These are phyloP conservation scores for Haplosporangium sp. DNA, from an alignment of 371 early-diverging fungal species.

Conservation along the genomic window DNA sequence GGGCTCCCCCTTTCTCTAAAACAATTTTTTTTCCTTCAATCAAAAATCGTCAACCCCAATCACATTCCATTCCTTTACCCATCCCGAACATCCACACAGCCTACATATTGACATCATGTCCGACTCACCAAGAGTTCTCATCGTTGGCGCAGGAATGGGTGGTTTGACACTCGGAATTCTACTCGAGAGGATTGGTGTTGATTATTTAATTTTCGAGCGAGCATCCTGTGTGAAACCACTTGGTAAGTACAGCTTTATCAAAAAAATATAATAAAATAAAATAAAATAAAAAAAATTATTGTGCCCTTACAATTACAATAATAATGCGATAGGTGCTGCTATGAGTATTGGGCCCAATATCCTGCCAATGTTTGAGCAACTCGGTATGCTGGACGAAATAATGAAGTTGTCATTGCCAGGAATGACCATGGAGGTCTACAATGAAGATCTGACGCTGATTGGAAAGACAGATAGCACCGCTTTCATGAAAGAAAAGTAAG, in stretches of 20 bases:
- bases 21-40: no score
- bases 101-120: slow-evolving; percentile 2
- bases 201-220: slow-evolving; percentile 31
- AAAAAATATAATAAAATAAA: neutral
- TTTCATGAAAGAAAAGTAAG: slow-evolving; percentile 17
- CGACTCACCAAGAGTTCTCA: slow-evolving; percentile 9
- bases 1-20: no score
- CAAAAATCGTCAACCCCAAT: no score
- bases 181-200: slow-evolving; percentile 16
- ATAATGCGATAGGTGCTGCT: slow-evolving; percentile 8
- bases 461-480: slow-evolving; percentile 10
- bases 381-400: slow-evolving; percentile 33
- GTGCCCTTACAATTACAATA: neutral
- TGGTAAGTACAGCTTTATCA: slow-evolving; percentile 6
- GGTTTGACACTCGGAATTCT: slow-evolving; percentile 15
- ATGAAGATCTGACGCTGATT: slow-evolving; percentile 21
- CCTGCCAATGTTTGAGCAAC: slow-evolving; percentile 33
- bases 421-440: slow-evolving; percentile 18
- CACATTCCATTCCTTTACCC: no score
- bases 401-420: slow-evolving; percentile 12
- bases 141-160: slow-evolving; percentile 20
- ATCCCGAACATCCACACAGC: no score
- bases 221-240: slow-evolving; percentile 18
- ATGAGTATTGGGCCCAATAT: slow-evolving; percentile 23
- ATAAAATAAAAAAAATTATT: neutral